A percentile compares a stretch with the other conserved stretches of the same genome.
phyloP scores from a whole-genome alignment of 2,329 filamentous ascomycete genomes.

The Epichloe gansuensis region DNA sequence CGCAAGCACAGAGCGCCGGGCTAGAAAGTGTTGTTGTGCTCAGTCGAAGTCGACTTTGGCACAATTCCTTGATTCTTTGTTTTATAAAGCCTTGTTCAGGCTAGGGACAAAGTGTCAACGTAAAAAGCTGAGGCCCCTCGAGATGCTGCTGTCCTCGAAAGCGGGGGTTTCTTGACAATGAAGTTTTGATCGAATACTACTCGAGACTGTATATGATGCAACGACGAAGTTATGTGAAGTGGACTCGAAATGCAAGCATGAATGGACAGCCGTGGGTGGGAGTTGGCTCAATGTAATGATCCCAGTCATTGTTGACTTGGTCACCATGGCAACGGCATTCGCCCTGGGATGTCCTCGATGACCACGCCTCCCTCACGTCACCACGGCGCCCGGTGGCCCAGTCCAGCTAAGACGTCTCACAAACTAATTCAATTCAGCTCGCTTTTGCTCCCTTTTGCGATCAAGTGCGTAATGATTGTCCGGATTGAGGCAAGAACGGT shows the following conservation, averaged over 20 bases:
- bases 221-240: slow-evolving; percentile 9
- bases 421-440: slow-evolving; percentile 1
- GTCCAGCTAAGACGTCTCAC: slow-evolving; percentile 5
- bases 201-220: slow-evolving; percentile 4
- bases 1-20: slow-evolving; percentile 73
- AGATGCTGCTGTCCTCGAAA: slow-evolving; percentile 8
- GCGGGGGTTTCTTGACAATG: slow-evolving; percentile 7
- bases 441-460: neutral
- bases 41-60: slow-evolving; percentile 35
- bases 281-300: slow-evolving; percentile 13
- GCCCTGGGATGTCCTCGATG: neutral
- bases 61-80: slow-evolving; percentile 7
- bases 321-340: slow-evolving; percentile 21
- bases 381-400: slow-evolving; percentile 8
- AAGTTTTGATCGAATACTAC: neutral
- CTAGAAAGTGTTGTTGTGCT: slow-evolving; percentile 35
- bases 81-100: slow-evolving; percentile 22
- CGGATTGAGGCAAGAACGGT: neutral
- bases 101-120: slow-evolving; percentile 10
- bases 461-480: neutral
- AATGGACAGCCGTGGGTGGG: slow-evolving; percentile 11
- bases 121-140: slow-evolving; percentile 11
- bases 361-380: slow-evolving; percentile 8
- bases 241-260: slow-evolving; percentile 16
- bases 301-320: slow-evolving; percentile 18